Percentiles rank a stretch among this genome's conserved stretches.
phyloP scores from a whole-genome alignment of 1,284 basidiomycete species.

The Farysia itapuensis region DNA sequence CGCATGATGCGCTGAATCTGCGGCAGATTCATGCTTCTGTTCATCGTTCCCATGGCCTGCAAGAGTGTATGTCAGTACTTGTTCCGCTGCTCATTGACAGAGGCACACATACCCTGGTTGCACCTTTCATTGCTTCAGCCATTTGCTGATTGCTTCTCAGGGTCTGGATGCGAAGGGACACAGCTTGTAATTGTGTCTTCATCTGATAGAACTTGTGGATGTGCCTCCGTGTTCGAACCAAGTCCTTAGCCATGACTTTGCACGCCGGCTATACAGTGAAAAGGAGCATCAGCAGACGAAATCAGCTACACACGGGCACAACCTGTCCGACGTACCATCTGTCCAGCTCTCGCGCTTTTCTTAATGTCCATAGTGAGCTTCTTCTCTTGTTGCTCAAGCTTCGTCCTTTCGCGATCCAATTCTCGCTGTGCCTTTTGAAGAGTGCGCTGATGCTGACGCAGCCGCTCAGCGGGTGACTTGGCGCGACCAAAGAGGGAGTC shows the following conservation, averaged over 20 bases:
- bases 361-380: conserved; percentile 78
- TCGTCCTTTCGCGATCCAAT: conserved; percentile 88
- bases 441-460: conserved; percentile 92
- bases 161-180: conserved; percentile 92
- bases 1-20: conserved; percentile 94
- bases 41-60: conserved; percentile 96
- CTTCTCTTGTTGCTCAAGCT: conserved; percentile 81
- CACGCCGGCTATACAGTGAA: conserved; percentile 63
- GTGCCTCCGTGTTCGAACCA: conserved; percentile 91
- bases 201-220: conserved; percentile 98
- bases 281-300: background rate
- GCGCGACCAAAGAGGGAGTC: conserved; percentile 74
- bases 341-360: conserved; percentile 90
- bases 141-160: conserved; percentile 96
- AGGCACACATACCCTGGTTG: conserved; percentile 71
- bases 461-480: conserved; percentile 90
- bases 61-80: background rate
- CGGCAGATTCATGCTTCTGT: conserved; percentile 89
- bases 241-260: conserved; percentile 98
- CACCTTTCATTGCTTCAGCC: conserved; percentile 98
- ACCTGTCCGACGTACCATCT: conserved; percentile 72
- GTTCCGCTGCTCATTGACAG: background rate
- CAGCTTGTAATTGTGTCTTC: conserved; percentile 96
- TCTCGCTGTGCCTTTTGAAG: conserved; percentile 95
- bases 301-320: background rate